These are phyloP conservation scores for Hippophae tibetana DNA, from an alignment of 306 rosid genomes.

Conservation along the genomic window DNA sequence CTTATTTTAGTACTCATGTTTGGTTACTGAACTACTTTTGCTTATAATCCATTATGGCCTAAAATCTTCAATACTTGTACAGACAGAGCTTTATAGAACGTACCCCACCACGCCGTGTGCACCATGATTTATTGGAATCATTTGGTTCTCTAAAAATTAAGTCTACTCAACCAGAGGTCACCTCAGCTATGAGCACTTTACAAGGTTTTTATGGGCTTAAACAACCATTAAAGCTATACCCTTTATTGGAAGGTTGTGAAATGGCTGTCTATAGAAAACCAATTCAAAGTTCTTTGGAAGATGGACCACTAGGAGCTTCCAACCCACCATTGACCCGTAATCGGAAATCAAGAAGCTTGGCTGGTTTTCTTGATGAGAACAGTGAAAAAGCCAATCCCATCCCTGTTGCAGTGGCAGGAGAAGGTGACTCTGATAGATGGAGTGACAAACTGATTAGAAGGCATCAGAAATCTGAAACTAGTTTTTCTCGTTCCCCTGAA, in stretches of 20 bases:
- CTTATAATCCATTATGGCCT: constrained; percentile 2
- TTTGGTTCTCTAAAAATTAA: constrained; percentile 42
- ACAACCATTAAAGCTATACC: constrained; percentile 22
- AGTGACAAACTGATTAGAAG: constrained; percentile 43
- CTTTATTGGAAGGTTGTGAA: constrained; percentile 26
- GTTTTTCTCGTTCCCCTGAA: constrained; percentile 46
- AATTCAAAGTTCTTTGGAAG: constrained; percentile 31
- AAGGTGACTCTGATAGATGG: constrained; percentile 31
- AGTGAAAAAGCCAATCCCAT: constrained; percentile 20
- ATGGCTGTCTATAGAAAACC: constrained; percentile 27
- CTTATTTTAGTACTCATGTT: no score
- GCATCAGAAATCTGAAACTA: constrained; percentile 65
- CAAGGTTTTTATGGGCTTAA: constrained; percentile 73
- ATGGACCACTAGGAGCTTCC: constrained; percentile 16
- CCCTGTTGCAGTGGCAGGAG: constrained; percentile 22
- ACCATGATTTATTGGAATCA: constrained; percentile 47
- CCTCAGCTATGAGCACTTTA: constrained; percentile 68
- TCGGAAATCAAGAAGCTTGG: constrained; percentile 58
- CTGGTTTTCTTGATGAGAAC: constrained; percentile 46
- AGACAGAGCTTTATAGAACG: constrained; percentile 33
- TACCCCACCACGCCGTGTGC: constrained; percentile 19
- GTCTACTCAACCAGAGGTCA: constrained; percentile 38
- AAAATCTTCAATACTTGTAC: constrained; percentile 17
- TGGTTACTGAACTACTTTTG: not conserved
- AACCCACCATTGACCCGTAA: constrained; percentile 24